Percentiles rank a stretch among this genome's conserved stretches.
These are phyloP conservation scores for Aspergillus bridgeri DNA, from an alignment of 495 filamentous ascomycete genomes.

Conservation along the genomic window DNA sequence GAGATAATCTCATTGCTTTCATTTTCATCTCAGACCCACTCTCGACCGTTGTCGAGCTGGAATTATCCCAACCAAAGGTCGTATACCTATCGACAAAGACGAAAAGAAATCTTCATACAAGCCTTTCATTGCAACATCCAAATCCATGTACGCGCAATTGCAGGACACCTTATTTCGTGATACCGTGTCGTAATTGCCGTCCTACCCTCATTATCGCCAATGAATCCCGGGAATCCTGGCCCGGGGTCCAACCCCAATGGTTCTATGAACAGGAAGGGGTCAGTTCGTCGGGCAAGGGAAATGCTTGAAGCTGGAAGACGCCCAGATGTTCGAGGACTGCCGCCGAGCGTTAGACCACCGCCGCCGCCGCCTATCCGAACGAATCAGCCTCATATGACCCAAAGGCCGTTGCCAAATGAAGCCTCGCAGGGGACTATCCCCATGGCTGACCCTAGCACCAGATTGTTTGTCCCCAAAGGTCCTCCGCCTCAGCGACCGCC, in stretches of 20 bases:
- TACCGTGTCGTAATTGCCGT: constrained; percentile 4
- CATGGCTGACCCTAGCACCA: constrained; percentile 31
- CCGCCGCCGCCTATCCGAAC: constrained; percentile 13
- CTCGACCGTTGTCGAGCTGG: constrained; percentile 18
- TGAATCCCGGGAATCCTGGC: constrained; percentile 18
- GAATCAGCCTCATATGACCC: constrained; percentile 29
- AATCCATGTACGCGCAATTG: neutral
- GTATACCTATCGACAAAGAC: neutral
- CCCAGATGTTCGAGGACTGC: constrained; percentile 27
- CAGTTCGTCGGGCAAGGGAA: constrained; percentile 49
- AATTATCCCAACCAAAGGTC: neutral
- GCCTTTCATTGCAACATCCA: neutral
- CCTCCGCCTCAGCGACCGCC: constrained; percentile 66
- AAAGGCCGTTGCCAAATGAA: constrained; percentile 44
- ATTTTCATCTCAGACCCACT: constrained; percentile 5
- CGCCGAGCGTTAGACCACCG: constrained; percentile 22
- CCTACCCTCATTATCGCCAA: constrained; percentile 9
- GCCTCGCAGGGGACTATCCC: constrained; percentile 27
- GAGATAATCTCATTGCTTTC: constrained; percentile 4
- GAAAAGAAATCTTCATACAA: neutral
- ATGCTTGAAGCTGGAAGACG: constrained; percentile 50
- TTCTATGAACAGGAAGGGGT: constrained; percentile 31
- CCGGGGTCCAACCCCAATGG: constrained; percentile 7
- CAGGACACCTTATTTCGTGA: neutral
- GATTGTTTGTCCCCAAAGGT: constrained; percentile 48